Base-by-base conservation (phyloP, 768 basidiomycete species). In the Suillus brevipes region DNA sequence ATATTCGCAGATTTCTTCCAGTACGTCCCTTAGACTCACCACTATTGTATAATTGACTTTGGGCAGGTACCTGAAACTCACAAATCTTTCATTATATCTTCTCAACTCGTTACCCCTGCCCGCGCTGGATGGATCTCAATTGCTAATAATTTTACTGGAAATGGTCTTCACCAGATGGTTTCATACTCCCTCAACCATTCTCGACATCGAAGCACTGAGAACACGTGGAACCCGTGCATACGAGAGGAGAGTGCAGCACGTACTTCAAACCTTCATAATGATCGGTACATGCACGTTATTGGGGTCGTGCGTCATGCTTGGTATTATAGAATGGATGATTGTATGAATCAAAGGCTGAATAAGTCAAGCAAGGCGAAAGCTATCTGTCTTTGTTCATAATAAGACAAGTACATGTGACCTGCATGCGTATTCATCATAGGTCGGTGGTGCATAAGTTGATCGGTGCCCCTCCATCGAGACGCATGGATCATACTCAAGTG, bases 21-120 rank as follows among this genome's bases (percentile, higher is more conserved):
- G 92, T 93, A 69, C 65, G 89, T 81, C n/a, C 6, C 12, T 23
- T 59, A 7, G 18, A 42, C 18, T 38, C 8, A 42, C 25, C 6
- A 20, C 12, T 43, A 20, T 18, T 8, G 10, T 42, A 10, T 42
- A 12, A 12, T 56, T 43, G 5, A 52, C 23, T 50, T 4, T n/a
- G 37, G 13, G 62, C 68, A 90, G 91, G 66, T 91, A 91, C 65
- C 75, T 88, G 65, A 76, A 79, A 40, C 84, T 86, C 71, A 82
- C 91, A 2, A 87, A 88, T n/a, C 74, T 95, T 38, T 94, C 92
- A 3, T 79, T 96, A 2, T 94, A 85, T 74, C 76, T 94, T 64
- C 88, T 95, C 79, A 96, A 96, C 73, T 83, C 92, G 34, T 81
- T 95, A 28, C 93, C 94, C 0, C 73, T 95, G 40, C 84, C 85